A percentile compares a stretch with the other conserved stretches of the same genome.
Conservation (phyloP, 2,329 filamentous ascomycete genomes). For the Arthrobotrys megalospora region DNA sequence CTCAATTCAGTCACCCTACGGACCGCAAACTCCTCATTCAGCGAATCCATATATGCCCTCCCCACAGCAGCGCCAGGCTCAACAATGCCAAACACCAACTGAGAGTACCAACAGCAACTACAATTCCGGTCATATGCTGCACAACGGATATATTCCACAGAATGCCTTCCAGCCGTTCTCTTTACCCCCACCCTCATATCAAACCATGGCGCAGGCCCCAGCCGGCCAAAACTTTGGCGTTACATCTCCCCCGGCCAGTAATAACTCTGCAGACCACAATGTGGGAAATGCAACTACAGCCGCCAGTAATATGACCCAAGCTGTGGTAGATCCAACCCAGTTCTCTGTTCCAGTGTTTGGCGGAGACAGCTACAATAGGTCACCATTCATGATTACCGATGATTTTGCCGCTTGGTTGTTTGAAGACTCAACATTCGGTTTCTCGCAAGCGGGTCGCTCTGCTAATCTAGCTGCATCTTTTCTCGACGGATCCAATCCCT, state of each 20-base stretch:
- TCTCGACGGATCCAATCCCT: constrained; percentile 55
- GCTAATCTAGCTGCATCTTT: constrained; percentile 54
- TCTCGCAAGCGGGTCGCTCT: constrained; percentile 52
- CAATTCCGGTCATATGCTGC: constrained; percentile 63
- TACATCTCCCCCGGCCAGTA: constrained; percentile 67
- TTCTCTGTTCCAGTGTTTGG: constrained; percentile 89
- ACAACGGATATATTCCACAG: constrained; percentile 65
- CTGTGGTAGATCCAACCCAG: constrained; percentile 62
- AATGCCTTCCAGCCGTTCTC: constrained; percentile 65
- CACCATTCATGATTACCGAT: constrained; percentile 88
- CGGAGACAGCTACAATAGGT: constrained; percentile 84
- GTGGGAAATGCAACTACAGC: constrained; percentile 65
- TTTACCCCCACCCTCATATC: constrained; percentile 64
- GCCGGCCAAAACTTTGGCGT: constrained; percentile 66
- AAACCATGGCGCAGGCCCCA: constrained; percentile 63
- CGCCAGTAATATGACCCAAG: constrained; percentile 69
- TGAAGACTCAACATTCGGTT: constrained; percentile 65
- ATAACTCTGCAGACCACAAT: constrained; percentile 64
- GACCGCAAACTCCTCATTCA: constrained; percentile 62
- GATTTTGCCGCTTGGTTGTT: constrained; percentile 90
- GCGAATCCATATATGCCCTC: constrained; percentile 61
- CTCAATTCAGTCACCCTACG: constrained; percentile 63
- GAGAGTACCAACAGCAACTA: constrained; percentile 54
- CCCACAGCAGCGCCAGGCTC: constrained; percentile 55
- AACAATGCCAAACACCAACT: constrained; percentile 53